These are phyloP conservation scores for Trichosporon sp. DNA, from an alignment of 1,284 basidiomycete genomes.

Conservation along the genomic window DNA sequence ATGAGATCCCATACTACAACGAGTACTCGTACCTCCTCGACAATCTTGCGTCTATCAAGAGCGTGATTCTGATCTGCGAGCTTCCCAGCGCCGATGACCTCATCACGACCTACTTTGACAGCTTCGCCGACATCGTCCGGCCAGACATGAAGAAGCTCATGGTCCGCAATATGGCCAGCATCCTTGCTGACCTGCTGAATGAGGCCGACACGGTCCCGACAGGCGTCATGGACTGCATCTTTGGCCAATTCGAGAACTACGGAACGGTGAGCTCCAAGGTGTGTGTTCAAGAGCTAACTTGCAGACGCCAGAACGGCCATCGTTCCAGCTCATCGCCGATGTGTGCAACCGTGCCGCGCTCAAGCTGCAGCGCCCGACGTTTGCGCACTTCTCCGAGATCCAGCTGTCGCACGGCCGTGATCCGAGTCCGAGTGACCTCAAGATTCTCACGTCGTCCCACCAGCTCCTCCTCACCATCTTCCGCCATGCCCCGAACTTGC, in stretches of 20 bases:
- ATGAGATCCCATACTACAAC: constrained; percentile 61
- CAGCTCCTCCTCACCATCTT: constrained; percentile 79
- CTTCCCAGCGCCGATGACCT: constrained; percentile 80
- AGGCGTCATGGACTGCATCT: constrained; percentile 72
- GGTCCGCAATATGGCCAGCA: constrained; percentile 79
- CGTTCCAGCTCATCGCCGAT: constrained; percentile 77
- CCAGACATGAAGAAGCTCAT: constrained; percentile 78
- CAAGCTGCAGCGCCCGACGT: constrained; percentile 82
- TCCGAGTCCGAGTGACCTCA: constrained; percentile 53
- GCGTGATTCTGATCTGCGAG: constrained; percentile 87
- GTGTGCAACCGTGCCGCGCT: constrained; percentile 79
- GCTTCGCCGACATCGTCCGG: constrained; percentile 72
- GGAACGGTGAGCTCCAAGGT: constrained; percentile 29
- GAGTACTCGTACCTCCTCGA: constrained; percentile 92
- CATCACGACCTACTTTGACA: constrained; percentile 73
- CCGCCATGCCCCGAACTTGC: constrained; percentile 68
- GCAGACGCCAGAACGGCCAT: constrained; percentile 67
- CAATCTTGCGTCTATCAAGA: constrained; percentile 87
- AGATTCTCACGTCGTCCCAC: constrained; percentile 59
- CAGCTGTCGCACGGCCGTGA: constrained; percentile 57
- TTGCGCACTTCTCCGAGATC: constrained; percentile 83
- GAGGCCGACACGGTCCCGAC: constrained; percentile 69
- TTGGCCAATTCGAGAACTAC: constrained; percentile 79
- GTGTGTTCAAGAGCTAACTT: background rate
- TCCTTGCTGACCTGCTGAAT: constrained; percentile 82